Conservation (phyloP, 768 basidiomycete species). For the Mycena maculata region DNA sequence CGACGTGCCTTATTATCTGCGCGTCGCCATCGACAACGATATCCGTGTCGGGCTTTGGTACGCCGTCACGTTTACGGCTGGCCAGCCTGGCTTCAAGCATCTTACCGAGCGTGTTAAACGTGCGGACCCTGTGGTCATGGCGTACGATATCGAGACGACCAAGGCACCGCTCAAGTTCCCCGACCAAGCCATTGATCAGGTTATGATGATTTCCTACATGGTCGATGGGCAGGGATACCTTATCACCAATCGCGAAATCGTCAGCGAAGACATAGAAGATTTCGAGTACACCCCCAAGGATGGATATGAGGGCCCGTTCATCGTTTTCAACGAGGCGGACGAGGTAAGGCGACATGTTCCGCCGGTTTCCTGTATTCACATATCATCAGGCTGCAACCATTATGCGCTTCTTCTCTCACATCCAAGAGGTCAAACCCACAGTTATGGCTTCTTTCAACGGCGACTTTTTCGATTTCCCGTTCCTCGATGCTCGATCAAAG, state of each 20-base stretch:
- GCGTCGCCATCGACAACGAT: constrained; percentile 99
- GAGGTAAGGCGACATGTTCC: constrained; percentile 65
- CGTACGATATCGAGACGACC: constrained; percentile 98
- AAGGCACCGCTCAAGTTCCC: constrained; percentile 99
- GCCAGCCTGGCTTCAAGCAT: constrained; percentile 77
- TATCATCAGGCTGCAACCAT: constrained; percentile 78
- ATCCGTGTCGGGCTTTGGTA: constrained; percentile 99
- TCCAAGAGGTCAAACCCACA: constrained; percentile 93
- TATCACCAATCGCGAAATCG: constrained; percentile 97
- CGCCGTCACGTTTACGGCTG: constrained; percentile 82
- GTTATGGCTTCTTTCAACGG: constrained; percentile 99
- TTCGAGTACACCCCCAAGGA: constrained; percentile 99
- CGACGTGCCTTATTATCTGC: constrained; percentile 97
- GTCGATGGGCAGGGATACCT: constrained; percentile 97
- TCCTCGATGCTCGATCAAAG: constrained; percentile 87
- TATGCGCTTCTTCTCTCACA: constrained; percentile 91
- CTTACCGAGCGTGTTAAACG: constrained; percentile 92
- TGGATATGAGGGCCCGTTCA: constrained; percentile 97
- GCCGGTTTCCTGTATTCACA: constrained; percentile 11
- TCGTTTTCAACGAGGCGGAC: constrained; percentile 92
- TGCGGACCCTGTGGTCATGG: constrained; percentile 99
- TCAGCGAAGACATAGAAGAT: constrained; percentile 96
- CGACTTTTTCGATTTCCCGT: constrained; percentile 99
- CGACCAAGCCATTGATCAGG: constrained; percentile 94
- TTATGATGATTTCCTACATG: constrained; percentile 99